Evolutionary conservation across 768 basidiomycete genomes (phyloP).

Genomic region (Suillus plorans): DNA sequence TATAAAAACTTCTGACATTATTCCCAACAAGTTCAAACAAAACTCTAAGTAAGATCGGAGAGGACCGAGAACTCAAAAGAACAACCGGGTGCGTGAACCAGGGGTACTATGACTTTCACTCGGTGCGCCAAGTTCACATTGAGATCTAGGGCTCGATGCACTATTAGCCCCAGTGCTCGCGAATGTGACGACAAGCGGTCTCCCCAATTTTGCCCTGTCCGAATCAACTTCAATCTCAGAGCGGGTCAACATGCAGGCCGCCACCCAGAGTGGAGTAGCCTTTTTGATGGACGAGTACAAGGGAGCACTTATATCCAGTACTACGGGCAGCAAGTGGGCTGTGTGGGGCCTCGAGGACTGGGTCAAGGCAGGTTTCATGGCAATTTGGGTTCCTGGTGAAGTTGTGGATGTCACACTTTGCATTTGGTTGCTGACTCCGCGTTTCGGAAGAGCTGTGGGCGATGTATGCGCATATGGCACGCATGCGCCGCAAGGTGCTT

Average conservation of each 20-base stretch:
- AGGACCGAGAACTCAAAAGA: not conserved
- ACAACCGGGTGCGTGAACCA: not conserved
- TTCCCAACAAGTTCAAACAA: too few species aligned
- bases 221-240: not conserved
- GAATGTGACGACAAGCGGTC: not conserved
- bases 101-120: not conserved
- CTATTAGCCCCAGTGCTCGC: not conserved
- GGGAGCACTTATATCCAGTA: conserved; percentile 46
- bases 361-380: conserved; percentile 57
- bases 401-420: conserved; percentile 16
- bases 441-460: conserved; percentile 43
- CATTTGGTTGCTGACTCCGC: not conserved
- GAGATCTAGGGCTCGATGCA: not conserved
- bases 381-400: conserved; percentile 87
- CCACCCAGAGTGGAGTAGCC: conserved; percentile 4
- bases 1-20: too few species aligned
- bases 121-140: not conserved
- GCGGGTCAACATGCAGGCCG: not conserved
- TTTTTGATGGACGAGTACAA: conserved; percentile 38
- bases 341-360: conserved; percentile 60
- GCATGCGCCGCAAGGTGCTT: conserved; percentile 53
- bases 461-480: conserved; percentile 60
- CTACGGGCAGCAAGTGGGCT: conserved; percentile 38
- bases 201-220: not conserved
- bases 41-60: too few species aligned